Evolutionary conservation across 2,329 filamentous ascomycete species (phyloP), one percentile per base, ranked within the genome.

Genomic region (Sordariomycetes sp.): DNA sequence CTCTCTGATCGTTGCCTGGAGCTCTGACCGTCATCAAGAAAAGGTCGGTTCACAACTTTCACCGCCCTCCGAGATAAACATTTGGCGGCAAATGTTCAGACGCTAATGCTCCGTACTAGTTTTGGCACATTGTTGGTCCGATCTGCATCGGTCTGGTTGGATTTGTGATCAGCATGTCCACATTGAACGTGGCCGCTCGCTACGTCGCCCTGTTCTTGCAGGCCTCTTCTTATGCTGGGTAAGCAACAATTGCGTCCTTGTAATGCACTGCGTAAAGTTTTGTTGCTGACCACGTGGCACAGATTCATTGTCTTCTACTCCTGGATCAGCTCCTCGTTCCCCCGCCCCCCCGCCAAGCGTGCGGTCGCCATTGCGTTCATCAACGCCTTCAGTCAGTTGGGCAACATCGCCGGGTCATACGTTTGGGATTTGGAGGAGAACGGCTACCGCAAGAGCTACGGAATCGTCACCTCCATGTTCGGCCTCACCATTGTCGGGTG

Each of bases 401-500:
- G 71, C 34, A 75, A 74, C 46, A 63, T 75, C 1, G 74, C 75
- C 0, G 75, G 75, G 3, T 72, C 67, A 0, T 80, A 80, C 45
- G 75, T 80, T 4, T 80, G 75, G 75, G 57, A 64, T 34, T 60
- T 80, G 32, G 56, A 62, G 17, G 72, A 66, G 0, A 68, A 79
- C 40, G 76, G 76, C 0, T 80, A 66, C 59, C 66, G 75, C 42
- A 69, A 73, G 57, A 78, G 72, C 40, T 80, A 80, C 45, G 75
- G 72, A 4, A 75, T 81, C 37, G 76, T 80, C 5, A 66, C 70
- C 11, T 62, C 72, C 46, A 80, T 80, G 75, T 80, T 79, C 46
- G 72, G 71, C 4, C 44, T 75, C 26, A 72, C 75, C 0, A 67
- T 76, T 21, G 23, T 62, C 0, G 72, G 72, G 5, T 76, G 67